Percentiles rank a stretch among this genome's conserved stretches.
Conservation (phyloP, 495 filamentous ascomycete genomes). For the Penicillium pancosmium region DNA sequence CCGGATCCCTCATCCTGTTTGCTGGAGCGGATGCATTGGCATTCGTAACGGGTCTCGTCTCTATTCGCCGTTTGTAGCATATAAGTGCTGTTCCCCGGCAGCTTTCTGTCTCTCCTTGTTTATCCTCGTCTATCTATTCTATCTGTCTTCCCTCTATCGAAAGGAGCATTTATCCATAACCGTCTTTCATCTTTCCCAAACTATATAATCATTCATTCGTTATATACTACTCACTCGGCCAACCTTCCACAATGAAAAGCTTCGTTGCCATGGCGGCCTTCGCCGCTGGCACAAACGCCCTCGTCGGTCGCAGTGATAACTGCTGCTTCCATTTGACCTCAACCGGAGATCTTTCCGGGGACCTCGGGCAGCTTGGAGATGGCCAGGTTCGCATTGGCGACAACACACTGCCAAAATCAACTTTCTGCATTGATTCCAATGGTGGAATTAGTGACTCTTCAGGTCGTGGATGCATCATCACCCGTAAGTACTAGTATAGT, state of each 20-base stretch:
- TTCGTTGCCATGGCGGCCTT: conserved; percentile 41
- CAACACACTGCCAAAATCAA: conserved; percentile 35
- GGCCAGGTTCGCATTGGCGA: conserved; percentile 58
- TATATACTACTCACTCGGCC: conserved; percentile 15
- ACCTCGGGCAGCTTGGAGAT: conserved; percentile 55
- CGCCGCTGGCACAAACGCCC: conserved; percentile 42
- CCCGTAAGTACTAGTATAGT: conserved; percentile 36
- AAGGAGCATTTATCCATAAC: neutral
- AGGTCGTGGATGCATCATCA: conserved; percentile 61
- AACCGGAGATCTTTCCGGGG: conserved; percentile 48
- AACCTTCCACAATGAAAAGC: conserved; percentile 34
- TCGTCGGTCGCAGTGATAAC: conserved; percentile 38
- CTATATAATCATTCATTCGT: conserved; percentile 11
- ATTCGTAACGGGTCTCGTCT: conserved; percentile 14
- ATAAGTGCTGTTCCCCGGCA: neutral
- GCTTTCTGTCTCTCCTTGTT: neutral
- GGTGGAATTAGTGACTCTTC: conserved; percentile 55
- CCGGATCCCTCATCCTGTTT: conserved; percentile 8
- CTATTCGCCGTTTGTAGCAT: too few species aligned
- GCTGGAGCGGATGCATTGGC: neutral
- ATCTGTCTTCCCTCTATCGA: neutral
- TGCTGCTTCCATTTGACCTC: conserved; percentile 57
- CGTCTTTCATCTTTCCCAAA: neutral
- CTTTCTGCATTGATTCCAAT: conserved; percentile 49
- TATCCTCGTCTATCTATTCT: neutral